Evolutionary conservation across 352 stramenopile species (phyloP), one percentile per base, ranked within the genome.

Genomic region (Phytopythium delawarense): DNA sequence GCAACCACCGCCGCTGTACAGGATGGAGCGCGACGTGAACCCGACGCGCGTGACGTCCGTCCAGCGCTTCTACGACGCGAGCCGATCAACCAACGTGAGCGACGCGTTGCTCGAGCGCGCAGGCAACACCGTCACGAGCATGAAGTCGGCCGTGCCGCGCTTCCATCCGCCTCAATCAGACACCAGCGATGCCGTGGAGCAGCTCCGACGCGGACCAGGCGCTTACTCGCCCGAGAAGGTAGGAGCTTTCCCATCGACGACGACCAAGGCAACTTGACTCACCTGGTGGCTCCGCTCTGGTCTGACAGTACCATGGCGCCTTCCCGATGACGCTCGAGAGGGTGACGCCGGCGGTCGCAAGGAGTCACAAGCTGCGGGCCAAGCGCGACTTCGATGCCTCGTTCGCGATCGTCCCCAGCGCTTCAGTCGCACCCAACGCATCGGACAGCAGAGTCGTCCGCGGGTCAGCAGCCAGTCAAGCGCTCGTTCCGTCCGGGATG

Each of bases 161-260:
- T 87, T 89, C 55, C 8, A 69, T 39, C 32, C 34, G 18, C 18
- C 59, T 49, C 16, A 64, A 11, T 20, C n/a, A 35, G 7, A 54
- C 59, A 32, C 30, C 11, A 57, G 18, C 51, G n/a, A 70, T 4
- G 40, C 13, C 23, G 18, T 25, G 13, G 54, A 52, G 58, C n/a
- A 57, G 15, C 25, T 53, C 21, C 25, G 28, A 30, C 62, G 69
- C 23, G 79, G 76, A 2, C 75, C 79, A 2, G 77, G 74, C 0
- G 61, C 64, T 11, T 89, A 89, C 60, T 76, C 66, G 13, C 70
- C 70, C 5, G 79, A 86, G 61, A 65, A 63, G 54, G 79, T 89
- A 69, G 11, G 34, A 39, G 34, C 7, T 12, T 39, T 39, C 2
- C 34, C 7, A 12, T 39, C 34, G 34, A 39, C 34, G 34, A 8